These are phyloP conservation scores for Hypsizygus marmoreus DNA, from an alignment of 768 basidiomycete species.

Conservation along the genomic window DNA sequence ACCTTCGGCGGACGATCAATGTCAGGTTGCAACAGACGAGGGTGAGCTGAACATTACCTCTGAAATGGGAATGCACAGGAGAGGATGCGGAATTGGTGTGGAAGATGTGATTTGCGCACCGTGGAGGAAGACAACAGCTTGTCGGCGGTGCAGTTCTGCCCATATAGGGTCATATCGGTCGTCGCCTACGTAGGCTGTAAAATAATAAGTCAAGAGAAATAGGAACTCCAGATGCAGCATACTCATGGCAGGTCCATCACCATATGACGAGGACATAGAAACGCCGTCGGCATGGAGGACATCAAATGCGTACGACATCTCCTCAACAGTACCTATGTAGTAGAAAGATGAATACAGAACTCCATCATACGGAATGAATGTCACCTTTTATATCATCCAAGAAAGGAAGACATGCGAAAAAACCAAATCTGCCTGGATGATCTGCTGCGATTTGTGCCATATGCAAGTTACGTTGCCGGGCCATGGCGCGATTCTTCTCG, in stretches of 20 bases:
- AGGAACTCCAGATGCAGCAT: slow-evolving; percentile 15
- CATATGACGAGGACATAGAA: slow-evolving; percentile 68
- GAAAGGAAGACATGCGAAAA: slow-evolving; percentile 67
- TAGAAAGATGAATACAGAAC: not conserved
- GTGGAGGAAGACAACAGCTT: slow-evolving; percentile 70
- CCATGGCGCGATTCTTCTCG: slow-evolving; percentile 39
- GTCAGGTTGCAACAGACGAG: slow-evolving; percentile 3
- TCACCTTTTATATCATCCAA: slow-evolving; percentile 63
- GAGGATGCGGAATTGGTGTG: slow-evolving; percentile 61
- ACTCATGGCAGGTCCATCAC: slow-evolving; percentile 57
- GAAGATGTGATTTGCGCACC: slow-evolving; percentile 68
- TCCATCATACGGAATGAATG: not conserved
- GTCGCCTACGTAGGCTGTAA: slow-evolving; percentile 65
- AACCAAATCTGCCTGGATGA: slow-evolving; percentile 63
- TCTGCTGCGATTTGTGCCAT: slow-evolving; percentile 48
- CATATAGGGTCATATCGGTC: slow-evolving; percentile 66
- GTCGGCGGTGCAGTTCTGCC: slow-evolving; percentile 64
- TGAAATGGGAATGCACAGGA: slow-evolving; percentile 66
- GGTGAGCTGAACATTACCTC: slow-evolving; percentile 46
- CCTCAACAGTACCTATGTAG: slow-evolving; percentile 52
- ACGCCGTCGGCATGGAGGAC: slow-evolving; percentile 64
- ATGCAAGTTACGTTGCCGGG: slow-evolving; percentile 49
- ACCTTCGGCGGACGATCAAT: slow-evolving; percentile 45
- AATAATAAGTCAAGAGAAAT: not conserved
- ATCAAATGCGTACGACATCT: slow-evolving; percentile 65